Conservation (phyloP, 2,329 filamentous ascomycete genomes). For the Emericellopsis cladophorae region DNA sequence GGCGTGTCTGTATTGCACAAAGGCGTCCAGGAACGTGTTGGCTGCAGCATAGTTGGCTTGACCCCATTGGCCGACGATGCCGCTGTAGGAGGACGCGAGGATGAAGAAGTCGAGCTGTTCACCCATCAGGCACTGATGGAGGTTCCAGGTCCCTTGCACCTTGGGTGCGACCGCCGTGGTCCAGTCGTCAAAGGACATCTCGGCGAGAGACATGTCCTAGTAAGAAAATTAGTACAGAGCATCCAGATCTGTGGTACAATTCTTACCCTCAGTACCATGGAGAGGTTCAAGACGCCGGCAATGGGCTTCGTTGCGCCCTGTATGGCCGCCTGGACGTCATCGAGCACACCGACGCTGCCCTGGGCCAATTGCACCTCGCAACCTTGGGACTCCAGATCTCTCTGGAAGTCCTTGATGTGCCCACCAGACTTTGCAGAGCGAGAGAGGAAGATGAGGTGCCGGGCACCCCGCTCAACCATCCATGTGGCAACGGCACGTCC, state of each 20-base stretch:
- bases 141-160: slow-evolving; percentile 14
- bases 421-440: slow-evolving; percentile 1
- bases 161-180: slow-evolving; percentile 13
- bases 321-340: not conserved
- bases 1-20: slow-evolving; percentile 12
- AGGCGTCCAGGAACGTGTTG: slow-evolving; percentile 19
- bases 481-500: slow-evolving; percentile 6
- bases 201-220: slow-evolving; percentile 8
- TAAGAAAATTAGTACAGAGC: no score
- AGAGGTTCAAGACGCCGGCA: slow-evolving; percentile 19
- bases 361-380: no score
- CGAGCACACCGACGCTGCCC: no score
- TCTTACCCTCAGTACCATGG: slow-evolving; percentile 16
- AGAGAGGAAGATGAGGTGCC: slow-evolving; percentile 11
- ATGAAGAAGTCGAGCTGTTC: slow-evolving; percentile 5
- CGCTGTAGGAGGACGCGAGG: slow-evolving; percentile 13
- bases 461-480: slow-evolving; percentile 11
- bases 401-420: no score
- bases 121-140: slow-evolving; percentile 6
- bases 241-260: no score
- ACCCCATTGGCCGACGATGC: slow-evolving; percentile 11
- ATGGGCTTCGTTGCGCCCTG: slow-evolving; percentile 10
- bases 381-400: no score
- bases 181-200: slow-evolving; percentile 22
- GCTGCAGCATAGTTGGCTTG: slow-evolving; percentile 20